Evolutionary conservation across 139 green algal species (phyloP).

Genomic region (Yamagishiella unicocca): DNA sequence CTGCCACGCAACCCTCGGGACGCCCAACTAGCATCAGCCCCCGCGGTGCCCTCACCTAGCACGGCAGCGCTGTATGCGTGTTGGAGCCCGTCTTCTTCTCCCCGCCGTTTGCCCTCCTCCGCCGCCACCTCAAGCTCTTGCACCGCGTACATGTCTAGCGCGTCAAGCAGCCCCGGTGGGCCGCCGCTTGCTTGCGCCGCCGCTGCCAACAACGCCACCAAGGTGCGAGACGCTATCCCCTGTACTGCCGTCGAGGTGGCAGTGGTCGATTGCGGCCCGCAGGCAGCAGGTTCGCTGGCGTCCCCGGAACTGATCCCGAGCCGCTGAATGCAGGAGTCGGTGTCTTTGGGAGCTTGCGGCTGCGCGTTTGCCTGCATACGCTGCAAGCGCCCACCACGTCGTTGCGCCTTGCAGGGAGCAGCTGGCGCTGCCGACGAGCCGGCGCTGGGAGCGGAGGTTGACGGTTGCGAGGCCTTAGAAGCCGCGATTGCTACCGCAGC

Average conservation of each 20-base stretch:
- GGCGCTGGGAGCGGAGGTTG: neutral
- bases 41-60: constrained; percentile 26
- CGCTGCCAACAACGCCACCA: neutral
- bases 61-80: neutral
- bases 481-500: neutral
- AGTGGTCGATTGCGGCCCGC: neutral
- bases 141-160: constrained; percentile 37
- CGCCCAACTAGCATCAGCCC: neutral
- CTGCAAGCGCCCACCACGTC: constrained; percentile 17
- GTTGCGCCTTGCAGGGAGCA: constrained; percentile 8
- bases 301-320: too few species aligned
- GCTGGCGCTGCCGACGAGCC: neutral
- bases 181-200: neutral
- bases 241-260: neutral
- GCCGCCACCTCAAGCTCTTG: constrained; percentile 21
- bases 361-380: constrained; percentile 15
- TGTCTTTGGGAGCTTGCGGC: too few species aligned
- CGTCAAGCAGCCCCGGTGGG: neutral
- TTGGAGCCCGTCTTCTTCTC: neutral
- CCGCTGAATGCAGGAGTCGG: too few species aligned
- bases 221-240: neutral
- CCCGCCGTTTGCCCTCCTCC: constrained; percentile 23
- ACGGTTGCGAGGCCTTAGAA: neutral
- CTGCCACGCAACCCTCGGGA: too few species aligned
- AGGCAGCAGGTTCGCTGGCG: too few species aligned